These are phyloP conservation scores for Neolentinus lepideus DNA, from an alignment of 1,284 basidiomycete genomes.

Conservation along the genomic window DNA sequence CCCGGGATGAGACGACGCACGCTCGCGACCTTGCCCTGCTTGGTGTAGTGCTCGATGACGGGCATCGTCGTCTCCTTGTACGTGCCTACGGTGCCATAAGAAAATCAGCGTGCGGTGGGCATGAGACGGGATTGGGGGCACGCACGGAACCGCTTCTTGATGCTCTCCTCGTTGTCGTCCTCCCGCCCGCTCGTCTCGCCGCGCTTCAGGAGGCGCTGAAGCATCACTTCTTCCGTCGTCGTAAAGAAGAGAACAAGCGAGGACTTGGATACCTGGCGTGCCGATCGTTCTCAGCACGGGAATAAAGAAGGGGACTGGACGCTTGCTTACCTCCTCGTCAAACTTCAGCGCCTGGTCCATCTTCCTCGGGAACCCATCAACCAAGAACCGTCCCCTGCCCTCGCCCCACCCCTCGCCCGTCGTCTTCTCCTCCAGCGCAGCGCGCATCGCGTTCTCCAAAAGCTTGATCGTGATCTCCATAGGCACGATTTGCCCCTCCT, in stretches of 20 bases:
- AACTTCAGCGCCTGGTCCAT: conserved; percentile 98
- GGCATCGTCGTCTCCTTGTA: conserved; percentile 95
- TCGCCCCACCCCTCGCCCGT: conserved; percentile 58
- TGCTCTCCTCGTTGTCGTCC: conserved; percentile 94
- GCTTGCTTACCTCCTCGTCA: conserved; percentile 68
- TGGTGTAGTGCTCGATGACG: conserved; percentile 84
- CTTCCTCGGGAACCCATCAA: conserved; percentile 97
- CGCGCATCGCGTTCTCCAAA: conserved; percentile 88
- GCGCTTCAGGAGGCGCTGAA: conserved; percentile 79
- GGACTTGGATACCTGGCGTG: conserved; percentile 67
- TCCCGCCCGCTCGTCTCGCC: conserved; percentile 93
- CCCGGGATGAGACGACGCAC: conserved; percentile 34
- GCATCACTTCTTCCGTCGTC: conserved; percentile 89
- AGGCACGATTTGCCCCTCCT: conserved; percentile 92
- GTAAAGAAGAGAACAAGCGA: conserved; percentile 83
- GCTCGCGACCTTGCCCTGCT: conserved; percentile 71
- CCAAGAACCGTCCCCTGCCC: conserved; percentile 83
- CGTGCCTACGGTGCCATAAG: conserved; percentile 47
- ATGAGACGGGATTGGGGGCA: conserved; percentile 12
- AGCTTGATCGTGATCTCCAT: conserved; percentile 97
- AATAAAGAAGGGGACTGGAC: conserved; percentile 6
- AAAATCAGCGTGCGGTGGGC: conserved; percentile 1
- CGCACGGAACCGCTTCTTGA: conserved; percentile 93
- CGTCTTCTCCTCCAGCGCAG: conserved; percentile 41
- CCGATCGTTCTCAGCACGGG: no score